Base-by-base conservation (phyloP, 768 basidiomycete species). In the Kwoniella europaea region DNA sequence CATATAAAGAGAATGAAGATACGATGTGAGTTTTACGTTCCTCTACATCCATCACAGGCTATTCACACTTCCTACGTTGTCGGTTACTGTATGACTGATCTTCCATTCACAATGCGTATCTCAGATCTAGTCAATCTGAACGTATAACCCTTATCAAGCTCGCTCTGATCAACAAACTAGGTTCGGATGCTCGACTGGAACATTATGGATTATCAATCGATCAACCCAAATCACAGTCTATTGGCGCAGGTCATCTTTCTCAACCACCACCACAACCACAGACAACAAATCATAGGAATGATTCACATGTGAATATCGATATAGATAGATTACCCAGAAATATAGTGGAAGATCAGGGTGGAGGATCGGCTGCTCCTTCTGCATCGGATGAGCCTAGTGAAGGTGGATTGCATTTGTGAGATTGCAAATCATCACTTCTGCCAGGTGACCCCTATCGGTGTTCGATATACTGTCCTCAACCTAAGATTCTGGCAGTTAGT, bases 121-220 rank as follows among this genome's bases (percentile, higher is more conserved):
- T 58, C 69, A 80, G 79, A 44, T 70, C 75, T 13, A 78, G 75
- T 35, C 79, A 80, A 59, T 65, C 46, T 9, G 79, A 80, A 67
- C 71, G 79, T 10, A 76, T 80, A 54, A 69, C 74, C 10, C 29
- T 80, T 3, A 76, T 80, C 42, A 72, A 71, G 35, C 20, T 78
- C 35, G 79, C 75, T 1, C 55, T 80, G 63, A 10, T 71, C 57
- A 75, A 80, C 41, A 80, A 78, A 57, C 58, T 80, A 12, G 79
- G 79, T 1, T 67, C 72, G 55, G 79, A 74, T 10, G 66, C 71
- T 3, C n/a, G 66, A 22, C 58, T 76, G 27, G 57, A 68, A 57
- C 79, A 80, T 71, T 76, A 76, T 57, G 77, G 77, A 6, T 24
- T 80, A 6, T 43, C 59, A 42, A 43, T 61, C 18, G 42, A 61